Base-by-base conservation (phyloP, 2,329 filamentous ascomycete genomes). In the Microcyclospora pomicola region DNA sequence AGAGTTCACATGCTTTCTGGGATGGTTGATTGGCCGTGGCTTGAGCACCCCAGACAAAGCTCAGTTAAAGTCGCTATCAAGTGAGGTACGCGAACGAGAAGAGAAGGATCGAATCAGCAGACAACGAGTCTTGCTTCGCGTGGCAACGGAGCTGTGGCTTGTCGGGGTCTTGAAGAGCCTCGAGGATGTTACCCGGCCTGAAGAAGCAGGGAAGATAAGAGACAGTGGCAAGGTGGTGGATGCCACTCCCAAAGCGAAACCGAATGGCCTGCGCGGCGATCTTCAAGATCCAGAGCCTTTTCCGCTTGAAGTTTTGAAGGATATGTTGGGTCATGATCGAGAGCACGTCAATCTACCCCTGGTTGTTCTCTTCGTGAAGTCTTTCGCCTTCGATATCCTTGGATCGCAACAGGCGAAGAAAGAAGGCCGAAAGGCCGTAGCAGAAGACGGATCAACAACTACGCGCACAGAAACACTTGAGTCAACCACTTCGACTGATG, bases 81-180 rank as follows among this genome's bases (percentile, higher is more conserved):
- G 77, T 28, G 91, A 98, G 50, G 74, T 86, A 24, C 82, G 83
- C 36, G 92, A 98, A 59, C 82, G 85, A 48, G 91, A 98, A 60
- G 91, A 98, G 62, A 94, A 94, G 61, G 91, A 98, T 43, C 80
- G 91, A 5, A 69, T 96, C 31, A 73, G 77, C 27, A 76, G 91
- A 38, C 92, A 98, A 59, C 77, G 91, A 40, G 73, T 87, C 5
- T 72, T 98, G 15, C 65, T 98, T 38, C 77, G 87, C 29, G 81
- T 98, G 10, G 86, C 93, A 27, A 95, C 91, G 2, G 91, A 98
- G 59, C 69, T 98, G 28, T 98, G 92, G 92, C 74, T 98, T 4
- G 85, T 93, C 13, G 85, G 84, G 19, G 80, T 91, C 31, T 62
- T 98, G 48, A 75, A 81, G 51, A 95, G 86, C 31, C 67, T 96